Evolutionary conservation across 225 moss, liverwort and hornwort genomes (phyloP).

Genomic region (Sphagnum tenellum): DNA sequence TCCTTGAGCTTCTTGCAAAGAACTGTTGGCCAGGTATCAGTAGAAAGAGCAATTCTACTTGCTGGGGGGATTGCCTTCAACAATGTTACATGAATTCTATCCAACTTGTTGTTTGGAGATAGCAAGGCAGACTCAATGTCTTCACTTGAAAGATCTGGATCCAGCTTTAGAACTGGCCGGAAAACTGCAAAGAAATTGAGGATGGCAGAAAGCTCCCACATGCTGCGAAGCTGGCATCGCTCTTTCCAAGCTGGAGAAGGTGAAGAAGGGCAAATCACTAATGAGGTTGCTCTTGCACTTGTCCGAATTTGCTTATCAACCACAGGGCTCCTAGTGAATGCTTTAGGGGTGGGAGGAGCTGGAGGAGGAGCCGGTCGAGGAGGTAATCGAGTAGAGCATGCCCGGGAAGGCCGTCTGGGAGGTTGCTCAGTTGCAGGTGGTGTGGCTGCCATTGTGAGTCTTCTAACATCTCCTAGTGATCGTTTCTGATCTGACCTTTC

Average conservation of each 20-base stretch:
- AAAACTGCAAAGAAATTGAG: conserved; percentile 56
- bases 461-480: too few relatives aligned
- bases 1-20: conserved; percentile 88
- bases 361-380: conserved; percentile 10
- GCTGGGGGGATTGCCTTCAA: conserved; percentile 93
- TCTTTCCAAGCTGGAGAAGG: conserved; percentile 11
- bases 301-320: conserved; percentile 8
- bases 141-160: conserved; percentile 77
- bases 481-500: too few relatives aligned
- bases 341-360: conserved; percentile 2
- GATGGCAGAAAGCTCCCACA: conserved; percentile 50
- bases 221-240: conserved; percentile 24
- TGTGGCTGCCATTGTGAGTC: conserved; percentile 6
- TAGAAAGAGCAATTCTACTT: conserved; percentile 74
- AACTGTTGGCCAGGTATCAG: conserved; percentile 92
- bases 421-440: conserved; percentile 17
- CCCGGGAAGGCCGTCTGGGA: conserved; percentile 40
- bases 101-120: conserved; percentile 69
- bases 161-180: conserved; percentile 70
- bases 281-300: too few relatives aligned
- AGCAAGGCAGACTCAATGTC: conserved; percentile 82
- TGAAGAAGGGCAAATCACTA: background rate
- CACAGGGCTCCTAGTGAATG: background rate
- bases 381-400: conserved; percentile 34
- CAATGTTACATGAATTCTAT: conserved; percentile 72